Percentiles rank a stretch among this genome's conserved stretches.
These are phyloP conservation scores for Gonapodya sp. DNA, from an alignment of 192 early-diverging fungal genomes.

Conservation along the genomic window DNA sequence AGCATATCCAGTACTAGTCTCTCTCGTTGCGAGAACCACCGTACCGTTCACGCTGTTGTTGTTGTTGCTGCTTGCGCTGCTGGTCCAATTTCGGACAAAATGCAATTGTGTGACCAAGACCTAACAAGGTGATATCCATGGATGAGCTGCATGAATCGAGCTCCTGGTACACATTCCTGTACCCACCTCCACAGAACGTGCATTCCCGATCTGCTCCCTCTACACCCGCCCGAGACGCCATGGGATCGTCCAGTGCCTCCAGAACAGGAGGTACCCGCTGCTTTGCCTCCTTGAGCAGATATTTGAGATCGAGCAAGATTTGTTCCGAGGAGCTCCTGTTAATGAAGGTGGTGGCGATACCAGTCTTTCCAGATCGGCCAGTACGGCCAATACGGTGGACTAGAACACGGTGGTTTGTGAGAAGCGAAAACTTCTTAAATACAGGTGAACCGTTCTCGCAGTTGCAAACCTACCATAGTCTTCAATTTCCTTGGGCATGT, in stretches of 20 bases:
- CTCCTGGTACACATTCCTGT: constrained; percentile 62
- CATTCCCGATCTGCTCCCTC: constrained; percentile 54
- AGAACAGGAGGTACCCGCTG: constrained; percentile 85
- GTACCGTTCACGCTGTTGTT: background rate
- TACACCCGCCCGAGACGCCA: constrained; percentile 4
- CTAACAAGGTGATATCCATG: constrained; percentile 7
- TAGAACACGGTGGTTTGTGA: constrained; percentile 18
- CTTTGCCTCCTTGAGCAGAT: constrained; percentile 81
- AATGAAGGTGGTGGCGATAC: constrained; percentile 95
- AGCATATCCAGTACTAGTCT: background rate
- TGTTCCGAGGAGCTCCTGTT: constrained; percentile 84
- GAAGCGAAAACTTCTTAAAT: background rate
- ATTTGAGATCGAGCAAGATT: constrained; percentile 89
- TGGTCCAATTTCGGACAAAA: constrained; percentile 39
- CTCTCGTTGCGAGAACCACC: background rate
- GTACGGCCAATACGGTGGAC: constrained; percentile 96
- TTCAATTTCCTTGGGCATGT: constrained; percentile 99
- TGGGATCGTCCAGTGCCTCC: constrained; percentile 76
- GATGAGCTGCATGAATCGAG: constrained; percentile 60
- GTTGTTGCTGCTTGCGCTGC: constrained; percentile 26
- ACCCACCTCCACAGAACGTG: constrained; percentile 77
- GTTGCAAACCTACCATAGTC: constrained; percentile 67
- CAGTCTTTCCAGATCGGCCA: constrained; percentile 91
- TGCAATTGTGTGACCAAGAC: constrained; percentile 1
- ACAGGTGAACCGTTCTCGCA: background rate